Evolutionary conservation across 1,139 yeast genomes (phyloP), one percentile per base, ranked within the genome.

Genomic region (Zygosaccharomyces sapae): DNA sequence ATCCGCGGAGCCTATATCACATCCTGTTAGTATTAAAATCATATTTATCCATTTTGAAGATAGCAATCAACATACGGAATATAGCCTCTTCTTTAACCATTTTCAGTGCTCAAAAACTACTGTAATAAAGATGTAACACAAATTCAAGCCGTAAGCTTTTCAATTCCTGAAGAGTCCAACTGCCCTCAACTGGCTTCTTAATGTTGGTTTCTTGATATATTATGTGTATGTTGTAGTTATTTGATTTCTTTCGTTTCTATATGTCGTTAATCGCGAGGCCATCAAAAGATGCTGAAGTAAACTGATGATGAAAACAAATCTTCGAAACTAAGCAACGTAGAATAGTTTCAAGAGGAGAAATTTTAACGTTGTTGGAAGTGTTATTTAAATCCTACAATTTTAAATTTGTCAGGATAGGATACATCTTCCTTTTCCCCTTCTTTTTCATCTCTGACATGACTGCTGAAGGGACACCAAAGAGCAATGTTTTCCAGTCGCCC

Each of bases 1-100:
- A 58, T 81, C 86, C 77, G 92, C 92, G 44, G 92, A 84, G 59
- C 77, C 50, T 47, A 29, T 31, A 25, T 18, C 22, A 25, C 22
- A 24, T 22, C 46, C 16, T n/a, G 62, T 59, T 56, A 59, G 63
- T 60, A 54, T 33, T 12, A 10, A 16, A 25, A 7, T 24, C n/a
- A n/a, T 25, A 19, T 7, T 22, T 22, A 7, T 22, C 25, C 25
- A 22, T 22, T 22, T 22, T 22, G 7, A 6, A 22, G 25, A 22
- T 22, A 22, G 8, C 25, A 7, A 7, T 22, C 7, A 39, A 47
- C 50, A 41, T 48, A 48, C 63, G 58, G 50, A 45, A 58, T 6
- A 61, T 58, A 19, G 64, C 59, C 47, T 59, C 65, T 43, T 59
- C 60, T 30, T 46, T 40, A 6, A 41, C 47, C 58, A 54, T 54